These are phyloP conservation scores for Aspergillus ibericus DNA, from an alignment of 2,329 filamentous ascomycete genomes.

Conservation along the genomic window DNA sequence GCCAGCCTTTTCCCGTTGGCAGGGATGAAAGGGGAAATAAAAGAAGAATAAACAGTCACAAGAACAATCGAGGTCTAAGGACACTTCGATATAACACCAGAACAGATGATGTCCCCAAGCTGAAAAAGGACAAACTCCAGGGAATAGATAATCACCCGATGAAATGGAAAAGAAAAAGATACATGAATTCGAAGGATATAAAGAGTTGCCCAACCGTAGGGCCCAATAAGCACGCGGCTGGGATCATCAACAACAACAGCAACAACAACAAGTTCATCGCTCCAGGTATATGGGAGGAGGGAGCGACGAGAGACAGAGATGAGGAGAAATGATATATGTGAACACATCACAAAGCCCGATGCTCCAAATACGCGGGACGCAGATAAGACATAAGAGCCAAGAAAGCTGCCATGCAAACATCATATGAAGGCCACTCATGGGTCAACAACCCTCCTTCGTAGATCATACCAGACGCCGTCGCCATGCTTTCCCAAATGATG, in stretches of 20 bases:
- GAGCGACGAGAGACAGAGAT: conserved; percentile 1
- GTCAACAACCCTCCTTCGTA: conserved; percentile 6
- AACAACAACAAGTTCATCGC: not conserved
- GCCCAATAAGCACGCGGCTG: not conserved
- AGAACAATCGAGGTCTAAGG: not conserved
- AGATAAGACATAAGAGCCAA: conserved; percentile 11
- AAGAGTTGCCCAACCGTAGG: not conserved
- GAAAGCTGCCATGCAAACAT: conserved; percentile 17
- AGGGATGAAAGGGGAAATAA: conserved; percentile 10
- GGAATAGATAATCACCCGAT: not conserved
- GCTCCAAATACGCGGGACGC: conserved; percentile 10
- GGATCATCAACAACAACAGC: not conserved
- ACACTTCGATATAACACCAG: conserved; percentile 10
- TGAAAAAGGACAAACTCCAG: conserved; percentile 19
- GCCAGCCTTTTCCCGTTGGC: not conserved
- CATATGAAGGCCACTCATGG: conserved; percentile 22
- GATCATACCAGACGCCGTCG: conserved; percentile 28
- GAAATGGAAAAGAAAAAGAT: conserved; percentile 21
- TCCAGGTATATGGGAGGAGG: not conserved
- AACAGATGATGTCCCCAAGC: conserved; percentile 16
- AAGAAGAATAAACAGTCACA: conserved; percentile 7
- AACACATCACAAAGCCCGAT: conserved; percentile 8
- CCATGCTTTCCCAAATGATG: conserved; percentile 30
- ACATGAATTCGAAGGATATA: conserved; percentile 24
- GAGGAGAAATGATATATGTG: conserved; percentile 2